Evolutionary conservation across 208 protist genomes (phyloP).

Genomic region (Acanthamoeba rhysodes): DNA sequence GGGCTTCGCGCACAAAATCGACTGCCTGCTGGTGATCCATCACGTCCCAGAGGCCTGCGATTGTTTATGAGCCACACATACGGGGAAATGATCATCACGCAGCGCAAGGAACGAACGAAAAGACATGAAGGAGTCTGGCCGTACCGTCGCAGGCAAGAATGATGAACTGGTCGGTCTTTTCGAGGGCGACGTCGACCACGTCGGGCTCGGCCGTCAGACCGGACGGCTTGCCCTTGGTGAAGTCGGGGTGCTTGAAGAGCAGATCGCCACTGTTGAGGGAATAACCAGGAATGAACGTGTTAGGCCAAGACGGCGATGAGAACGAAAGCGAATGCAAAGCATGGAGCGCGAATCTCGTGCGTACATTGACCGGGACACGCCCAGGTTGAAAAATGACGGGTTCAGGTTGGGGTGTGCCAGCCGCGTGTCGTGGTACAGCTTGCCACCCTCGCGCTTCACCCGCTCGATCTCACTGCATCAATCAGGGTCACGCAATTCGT

Average conservation of each 20-base stretch:
- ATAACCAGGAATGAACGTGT: not conserved
- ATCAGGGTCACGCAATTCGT: not conserved
- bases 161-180: constrained; percentile 20
- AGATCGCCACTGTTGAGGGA: not conserved
- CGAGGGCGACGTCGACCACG: not conserved
- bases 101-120: not conserved
- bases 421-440: constrained; percentile 26
- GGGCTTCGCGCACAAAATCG: constrained; percentile 1
- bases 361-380: constrained; percentile 51
- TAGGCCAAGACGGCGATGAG: not conserved
- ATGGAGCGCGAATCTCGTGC: not conserved
- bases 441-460: not conserved
- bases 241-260: constrained; percentile 38
- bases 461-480: not conserved
- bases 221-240: constrained; percentile 58
- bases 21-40: constrained; percentile 23
- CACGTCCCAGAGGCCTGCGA: constrained; percentile 42
- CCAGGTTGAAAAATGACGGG: constrained; percentile 49
- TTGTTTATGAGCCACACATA: not conserved
- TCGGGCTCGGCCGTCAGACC: constrained; percentile 19
- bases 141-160: constrained; percentile 27
- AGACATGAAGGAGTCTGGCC: no score
- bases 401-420: constrained; percentile 45
- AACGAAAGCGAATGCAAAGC: no score
- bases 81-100: not conserved